Percentiles rank a stretch among this genome's conserved stretches.
These are phyloP conservation scores for Dothistroma pini DNA, from an alignment of 2,329 filamentous ascomycete species.

Conservation along the genomic window DNA sequence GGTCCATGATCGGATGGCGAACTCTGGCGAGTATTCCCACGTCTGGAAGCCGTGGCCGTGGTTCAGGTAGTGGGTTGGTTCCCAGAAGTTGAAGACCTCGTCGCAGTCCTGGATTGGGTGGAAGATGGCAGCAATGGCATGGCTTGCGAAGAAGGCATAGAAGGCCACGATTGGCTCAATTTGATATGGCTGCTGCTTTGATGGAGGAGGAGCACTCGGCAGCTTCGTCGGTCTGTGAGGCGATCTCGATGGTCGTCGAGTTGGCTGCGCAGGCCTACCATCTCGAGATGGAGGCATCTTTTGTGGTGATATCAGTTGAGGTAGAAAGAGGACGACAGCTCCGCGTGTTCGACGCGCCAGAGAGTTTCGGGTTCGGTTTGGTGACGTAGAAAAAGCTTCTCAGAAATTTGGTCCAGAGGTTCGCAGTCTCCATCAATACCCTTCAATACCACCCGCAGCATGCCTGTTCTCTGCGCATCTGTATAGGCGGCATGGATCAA, in stretches of 20 bases:
- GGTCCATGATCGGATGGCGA: slow-evolving; percentile 91
- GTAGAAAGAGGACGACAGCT: background rate
- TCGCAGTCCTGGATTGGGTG: slow-evolving; percentile 97
- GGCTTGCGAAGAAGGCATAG: slow-evolving; percentile 72
- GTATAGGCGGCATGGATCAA: background rate
- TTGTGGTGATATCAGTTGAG: background rate
- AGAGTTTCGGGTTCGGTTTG: background rate
- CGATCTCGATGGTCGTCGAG: slow-evolving; percentile 13
- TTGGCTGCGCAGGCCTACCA: background rate
- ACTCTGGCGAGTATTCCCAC: slow-evolving; percentile 97
- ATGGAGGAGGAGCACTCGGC: slow-evolving; percentile 16
- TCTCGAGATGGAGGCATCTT: slow-evolving; percentile 11
- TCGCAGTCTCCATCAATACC: background rate
- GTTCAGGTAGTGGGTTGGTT: slow-evolving; percentile 88
- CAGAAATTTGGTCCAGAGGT: background rate
- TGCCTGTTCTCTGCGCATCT: too few relatives aligned
- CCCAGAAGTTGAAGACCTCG: slow-evolving; percentile 99
- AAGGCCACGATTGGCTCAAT: slow-evolving; percentile 69
- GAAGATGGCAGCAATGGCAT: slow-evolving; percentile 71
- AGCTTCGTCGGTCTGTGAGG: slow-evolving; percentile 23
- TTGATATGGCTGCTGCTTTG: slow-evolving; percentile 17
- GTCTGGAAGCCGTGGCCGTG: slow-evolving; percentile 94
- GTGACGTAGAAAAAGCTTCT: background rate
- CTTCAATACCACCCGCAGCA: background rate
- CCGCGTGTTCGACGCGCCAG: background rate